Conservation (phyloP, 495 filamentous ascomycete species). For the Tuber calosporum region DNA sequence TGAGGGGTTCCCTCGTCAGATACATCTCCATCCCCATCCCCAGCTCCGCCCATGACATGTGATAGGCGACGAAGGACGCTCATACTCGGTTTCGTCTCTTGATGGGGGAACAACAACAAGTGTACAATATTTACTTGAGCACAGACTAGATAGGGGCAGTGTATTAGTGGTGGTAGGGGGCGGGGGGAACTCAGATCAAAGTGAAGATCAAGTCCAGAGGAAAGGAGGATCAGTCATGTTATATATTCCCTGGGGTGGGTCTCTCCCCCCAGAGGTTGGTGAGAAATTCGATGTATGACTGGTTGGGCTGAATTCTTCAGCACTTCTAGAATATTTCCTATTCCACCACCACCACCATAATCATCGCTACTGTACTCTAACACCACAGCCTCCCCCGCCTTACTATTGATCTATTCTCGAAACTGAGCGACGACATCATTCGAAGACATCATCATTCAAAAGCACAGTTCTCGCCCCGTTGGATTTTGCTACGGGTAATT, state of each 20-base stretch:
- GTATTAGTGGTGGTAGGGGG: too few relatives aligned
- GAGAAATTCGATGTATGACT: neutral
- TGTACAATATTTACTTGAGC: neutral
- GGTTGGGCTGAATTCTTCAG: neutral
- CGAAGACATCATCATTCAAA: too few relatives aligned
- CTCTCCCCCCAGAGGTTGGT: neutral
- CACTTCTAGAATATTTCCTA: neutral
- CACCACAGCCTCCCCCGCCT: neutral
- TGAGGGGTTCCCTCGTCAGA: neutral
- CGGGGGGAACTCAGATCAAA: neutral
- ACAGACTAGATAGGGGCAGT: neutral
- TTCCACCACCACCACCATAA: too few relatives aligned
- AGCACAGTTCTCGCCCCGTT: neutral
- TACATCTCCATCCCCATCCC: neutral
- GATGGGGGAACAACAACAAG: neutral
- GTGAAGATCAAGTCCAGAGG: neutral
- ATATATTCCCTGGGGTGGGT: neutral
- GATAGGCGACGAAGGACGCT: neutral
- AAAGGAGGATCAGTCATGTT: neutral
- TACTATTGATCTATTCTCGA: neutral
- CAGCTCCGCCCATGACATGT: neutral
- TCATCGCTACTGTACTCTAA: too few relatives aligned
- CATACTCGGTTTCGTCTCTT: neutral
- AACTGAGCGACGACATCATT: neutral
- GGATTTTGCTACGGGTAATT: too few relatives aligned